Evolutionary conservation across 225 moss, liverwort and hornwort genomes (phyloP), one percentile per base, ranked within the genome.

Genomic region (Antitrichia curtipendula): DNA sequence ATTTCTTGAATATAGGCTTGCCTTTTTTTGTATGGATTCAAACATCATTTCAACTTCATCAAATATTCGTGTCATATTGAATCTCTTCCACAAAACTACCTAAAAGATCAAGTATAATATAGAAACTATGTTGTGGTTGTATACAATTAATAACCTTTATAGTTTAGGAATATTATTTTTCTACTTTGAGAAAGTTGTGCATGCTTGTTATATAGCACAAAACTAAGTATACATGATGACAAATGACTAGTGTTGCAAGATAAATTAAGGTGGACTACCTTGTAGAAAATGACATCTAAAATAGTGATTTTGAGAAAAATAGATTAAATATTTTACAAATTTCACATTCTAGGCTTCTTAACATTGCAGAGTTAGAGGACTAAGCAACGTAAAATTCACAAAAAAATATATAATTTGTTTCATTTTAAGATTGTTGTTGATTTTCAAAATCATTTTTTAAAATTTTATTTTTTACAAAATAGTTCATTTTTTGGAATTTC

Each of bases 351-450:
- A 19, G 0, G 19, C 73, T 31, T 49, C 2, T 12, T 2, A 31
- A 7, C 0, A 73, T 0, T 47, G 0, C 0, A 29, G 0, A 31
- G 18, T 0, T 47, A 17, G 0, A 73, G 0, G 7, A 31, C 1
- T 19, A 12, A 1, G 1, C 6, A 31, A 73, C 4, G 11, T 12
- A 11, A 18, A 18, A 45, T 45, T 29, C 0, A 4, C 5, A 47
- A 18, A 31, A 73, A 31, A 19, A 45, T 45, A 45, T 45, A 45
- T 45, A 45, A 45, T 45, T 47, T 19, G 49, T 47, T 47, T 73
- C 4, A 29, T 31, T 18, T 31, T 31, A 31, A 6, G 1, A 73
- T 12, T 31, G 0, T 47, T 18, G 2, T 47, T 10, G 4, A 47
- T 49, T 73, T 31, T 73, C 19, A 19, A 47, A 47, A 31, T 19